phyloP scores from a whole-genome alignment of 2,329 filamentous ascomycete species.

The Lachnellula hyalina region DNA sequence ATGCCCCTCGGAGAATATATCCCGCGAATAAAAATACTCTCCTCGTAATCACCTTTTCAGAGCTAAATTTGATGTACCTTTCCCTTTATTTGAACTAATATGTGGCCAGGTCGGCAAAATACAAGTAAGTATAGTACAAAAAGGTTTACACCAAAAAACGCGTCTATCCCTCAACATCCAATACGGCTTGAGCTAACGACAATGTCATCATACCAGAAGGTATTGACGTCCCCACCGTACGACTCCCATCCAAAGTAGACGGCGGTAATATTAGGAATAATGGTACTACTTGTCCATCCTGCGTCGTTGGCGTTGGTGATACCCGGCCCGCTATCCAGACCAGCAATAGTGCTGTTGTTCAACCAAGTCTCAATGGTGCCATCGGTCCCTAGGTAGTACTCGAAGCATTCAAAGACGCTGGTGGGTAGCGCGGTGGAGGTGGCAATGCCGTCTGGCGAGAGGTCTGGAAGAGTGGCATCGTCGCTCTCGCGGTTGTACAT shows the following conservation, averaged over 20 bases:
- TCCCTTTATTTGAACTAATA: too few relatives aligned
- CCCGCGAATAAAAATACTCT: too few relatives aligned
- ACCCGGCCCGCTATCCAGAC: slow-evolving; percentile 40
- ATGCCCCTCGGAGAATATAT: too few relatives aligned
- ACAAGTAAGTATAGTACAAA: too few relatives aligned
- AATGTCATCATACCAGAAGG: slow-evolving; percentile 60
- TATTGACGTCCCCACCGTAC: slow-evolving; percentile 55
- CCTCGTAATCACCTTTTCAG: too few relatives aligned
- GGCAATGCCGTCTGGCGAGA: slow-evolving; percentile 54
- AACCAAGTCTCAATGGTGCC: slow-evolving; percentile 58
- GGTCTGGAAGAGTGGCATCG: slow-evolving; percentile 56
- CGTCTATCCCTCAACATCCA: slow-evolving; percentile 35
- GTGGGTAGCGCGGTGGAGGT: slow-evolving; percentile 46
- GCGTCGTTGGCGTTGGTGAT: slow-evolving; percentile 44
- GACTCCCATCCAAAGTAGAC: slow-evolving; percentile 61
- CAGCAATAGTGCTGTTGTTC: slow-evolving; percentile 45
- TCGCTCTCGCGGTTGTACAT: slow-evolving; percentile 62
- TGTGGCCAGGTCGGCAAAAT: too few relatives aligned
- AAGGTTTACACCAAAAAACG: too few relatives aligned
- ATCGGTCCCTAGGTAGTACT: slow-evolving; percentile 54
- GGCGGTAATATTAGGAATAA: slow-evolving; percentile 47
- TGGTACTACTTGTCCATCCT: slow-evolving; percentile 46
- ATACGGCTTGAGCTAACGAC: slow-evolving; percentile 42
- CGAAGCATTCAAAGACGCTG: slow-evolving; percentile 52
- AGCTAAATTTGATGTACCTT: too few relatives aligned